Evolutionary conservation across 768 basidiomycete genomes (phyloP), one percentile per base, ranked within the genome.

Genomic region (Serendipita sp.): DNA sequence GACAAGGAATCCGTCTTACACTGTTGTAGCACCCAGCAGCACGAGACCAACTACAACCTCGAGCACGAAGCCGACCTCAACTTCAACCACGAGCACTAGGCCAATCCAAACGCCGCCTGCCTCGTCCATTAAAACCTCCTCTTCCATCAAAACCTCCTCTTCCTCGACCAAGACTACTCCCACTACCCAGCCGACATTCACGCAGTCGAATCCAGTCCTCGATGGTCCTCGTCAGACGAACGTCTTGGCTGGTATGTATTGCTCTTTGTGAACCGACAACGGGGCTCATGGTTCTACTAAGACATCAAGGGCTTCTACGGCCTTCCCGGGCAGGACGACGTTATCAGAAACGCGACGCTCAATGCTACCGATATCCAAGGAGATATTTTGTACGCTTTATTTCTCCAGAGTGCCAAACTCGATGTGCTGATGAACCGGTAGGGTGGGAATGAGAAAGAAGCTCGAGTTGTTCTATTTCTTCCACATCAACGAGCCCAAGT

Each of bases 401-500:
- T 26, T 28, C 26, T 11, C 13, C 42, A 42, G 42, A 42, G n/a
- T n/a, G n/a, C n/a, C n/a, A n/a, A n/a, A n/a, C n/a, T n/a, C 42
- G 42, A 42, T 42, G 20, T 20, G 13, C 13, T 42, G 20, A 11
- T 42, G 20, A 42, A 42, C 48, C 16, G 26, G 22, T 62, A 82
- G 81, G 66, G 74, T 75, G 42, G 82, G 81, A 17, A 75, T 82
- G 42, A 78, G 77, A 4, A 83, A 83, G 76, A 79, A 77, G 71
- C 75, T 74, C 3, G 75, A 82, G 64, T 69, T 71, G 7, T 81
- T 77, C 67, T 72, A 76, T 63, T 80, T 83, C 71, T 82, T 82
- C 75, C 69, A 76, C 61, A 77, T 83, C 67, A 69, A 70, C 56
- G 64, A 83, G 67, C 74, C 69, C 60, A 65, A 66, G 3, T 67